phyloP scores from a whole-genome alignment of 805 yeast species.

The Deakozyma indianensis region DNA sequence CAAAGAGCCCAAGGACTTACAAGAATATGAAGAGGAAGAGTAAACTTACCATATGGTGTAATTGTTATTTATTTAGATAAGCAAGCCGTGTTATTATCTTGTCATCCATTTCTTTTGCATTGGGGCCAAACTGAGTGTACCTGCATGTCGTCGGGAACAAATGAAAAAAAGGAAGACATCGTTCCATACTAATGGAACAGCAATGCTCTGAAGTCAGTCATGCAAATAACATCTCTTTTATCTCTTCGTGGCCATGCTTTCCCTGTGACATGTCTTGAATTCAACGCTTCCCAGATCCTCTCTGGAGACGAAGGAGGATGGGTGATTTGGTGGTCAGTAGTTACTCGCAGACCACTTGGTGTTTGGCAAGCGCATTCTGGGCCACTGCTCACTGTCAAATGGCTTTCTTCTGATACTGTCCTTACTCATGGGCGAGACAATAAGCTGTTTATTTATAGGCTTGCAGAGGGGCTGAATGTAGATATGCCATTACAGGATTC shows the following conservation, averaged over 20 bases:
- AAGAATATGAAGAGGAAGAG: background rate
- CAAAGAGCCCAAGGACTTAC: conserved; percentile 72
- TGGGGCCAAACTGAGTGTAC: too few species aligned
- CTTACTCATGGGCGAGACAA: conserved; percentile 62
- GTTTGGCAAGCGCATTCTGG: conserved; percentile 47
- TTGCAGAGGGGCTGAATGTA: conserved; percentile 26
- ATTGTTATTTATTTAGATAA: too few species aligned
- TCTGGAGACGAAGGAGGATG: conserved; percentile 53
- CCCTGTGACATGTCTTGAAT: background rate
- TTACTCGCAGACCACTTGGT: conserved; percentile 38
- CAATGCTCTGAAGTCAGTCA: background rate
- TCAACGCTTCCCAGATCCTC: conserved; percentile 18
- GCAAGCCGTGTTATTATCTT: too few species aligned
- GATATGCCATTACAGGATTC: conserved; percentile 12
- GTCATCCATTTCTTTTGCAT: too few species aligned
- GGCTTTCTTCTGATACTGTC: conserved; percentile 19
- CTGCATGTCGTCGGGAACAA: too few species aligned
- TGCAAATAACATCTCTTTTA: background rate
- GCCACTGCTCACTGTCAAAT: conserved; percentile 35
- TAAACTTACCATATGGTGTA: too few species aligned
- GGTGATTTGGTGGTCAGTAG: conserved; percentile 50
- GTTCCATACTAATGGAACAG: too few species aligned
- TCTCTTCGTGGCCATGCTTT: background rate
- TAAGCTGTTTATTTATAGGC: conserved; percentile 20
- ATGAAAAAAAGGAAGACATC: too few species aligned